Conservation (phyloP, 208 protist genomes). For the Wallacemonas sp. region DNA sequence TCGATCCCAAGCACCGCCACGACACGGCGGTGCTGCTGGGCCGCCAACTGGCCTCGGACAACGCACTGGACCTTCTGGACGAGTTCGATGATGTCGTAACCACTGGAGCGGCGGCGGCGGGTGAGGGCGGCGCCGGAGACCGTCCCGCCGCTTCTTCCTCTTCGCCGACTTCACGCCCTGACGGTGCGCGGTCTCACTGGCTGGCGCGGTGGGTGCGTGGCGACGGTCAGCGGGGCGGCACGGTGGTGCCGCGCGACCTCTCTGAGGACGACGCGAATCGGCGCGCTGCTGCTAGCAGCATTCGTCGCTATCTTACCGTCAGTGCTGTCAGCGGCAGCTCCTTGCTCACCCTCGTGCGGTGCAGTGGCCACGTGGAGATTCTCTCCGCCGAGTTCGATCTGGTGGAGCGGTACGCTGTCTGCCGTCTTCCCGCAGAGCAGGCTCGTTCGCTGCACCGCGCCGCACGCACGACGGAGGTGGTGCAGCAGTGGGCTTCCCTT, state of each 20-base stretch:
- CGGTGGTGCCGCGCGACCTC: background rate
- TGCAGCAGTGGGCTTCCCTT: conserved; percentile 39
- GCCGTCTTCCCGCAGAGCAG: conserved; percentile 34
- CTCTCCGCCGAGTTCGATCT: conserved; percentile 34
- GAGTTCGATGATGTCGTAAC: background rate
- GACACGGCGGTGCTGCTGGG: background rate
- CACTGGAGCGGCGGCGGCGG: too few species aligned
- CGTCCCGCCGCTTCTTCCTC: background rate
- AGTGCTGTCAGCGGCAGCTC: conserved; percentile 59
- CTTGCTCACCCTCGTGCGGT: conserved; percentile 57
- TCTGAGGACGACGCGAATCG: background rate
- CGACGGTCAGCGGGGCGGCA: background rate
- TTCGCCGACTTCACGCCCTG: background rate
- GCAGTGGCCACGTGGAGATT: conserved; percentile 64
- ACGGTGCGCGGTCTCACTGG: background rate
- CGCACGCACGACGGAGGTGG: conserved; percentile 13
- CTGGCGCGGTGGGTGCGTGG: conserved; percentile 7
- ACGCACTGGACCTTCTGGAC: background rate
- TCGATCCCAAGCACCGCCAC: conserved; percentile 16
- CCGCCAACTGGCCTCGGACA: background rate
- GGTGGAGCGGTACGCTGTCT: conserved; percentile 24
- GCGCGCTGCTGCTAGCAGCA: background rate
- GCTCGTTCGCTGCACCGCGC: conserved; percentile 3
- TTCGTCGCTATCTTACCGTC: conserved; percentile 43
- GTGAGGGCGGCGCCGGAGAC: too few species aligned